Base-by-base conservation (phyloP, 2,329 filamentous ascomycete species). In the Venturia effusa region DNA sequence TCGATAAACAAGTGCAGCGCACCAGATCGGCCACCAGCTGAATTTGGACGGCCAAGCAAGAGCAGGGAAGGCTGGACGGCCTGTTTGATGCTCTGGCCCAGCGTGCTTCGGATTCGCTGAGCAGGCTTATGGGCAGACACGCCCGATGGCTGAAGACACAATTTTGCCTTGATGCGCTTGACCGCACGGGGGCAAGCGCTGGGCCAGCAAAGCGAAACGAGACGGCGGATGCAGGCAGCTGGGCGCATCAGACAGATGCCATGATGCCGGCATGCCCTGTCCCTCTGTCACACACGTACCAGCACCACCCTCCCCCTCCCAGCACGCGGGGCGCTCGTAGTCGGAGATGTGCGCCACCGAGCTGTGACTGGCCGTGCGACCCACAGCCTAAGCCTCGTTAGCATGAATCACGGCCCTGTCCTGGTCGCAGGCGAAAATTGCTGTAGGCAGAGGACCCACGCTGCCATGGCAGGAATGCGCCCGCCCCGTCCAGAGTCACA, bases 131-230 rank as follows among this genome's bases (percentile, higher is more conserved):
- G 10, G 24, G 24, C 24, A 32, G 5, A 15, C 51, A 55, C 3
- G 51, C 27, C 30, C 34, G 51, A 32, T 55, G 51, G 51, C 51
- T n/a, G 48, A 55, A 27, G 24, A 32, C n/a, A n/a, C n/a, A n/a
- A n/a, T n/a, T n/a, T n/a, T n/a, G n/a, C n/a, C n/a, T n/a, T 24
- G n/a, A 59, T 40, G 55, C 57, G 57, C 57, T 30, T 40, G 11
- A 60, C 32, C 32, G 8, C 34, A 13, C 32, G 15, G 8, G 32
- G 57, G 40, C 40, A 40, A 32, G 59, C 22, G 22, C 22, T 34
- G 41, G 37, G 59, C 59, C 59, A 61, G 13, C 59, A 61, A 61
- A 41, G 34, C 59, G 41, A 61, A 45, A 61, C 59, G 59, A 41
- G 30, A 57, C 51, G 40, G 57, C 57, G 57, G 37, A 60, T 60